phyloP scores from a whole-genome alignment of 2,329 filamentous ascomycete genomes.

The Aspergillaceae sp. region DNA sequence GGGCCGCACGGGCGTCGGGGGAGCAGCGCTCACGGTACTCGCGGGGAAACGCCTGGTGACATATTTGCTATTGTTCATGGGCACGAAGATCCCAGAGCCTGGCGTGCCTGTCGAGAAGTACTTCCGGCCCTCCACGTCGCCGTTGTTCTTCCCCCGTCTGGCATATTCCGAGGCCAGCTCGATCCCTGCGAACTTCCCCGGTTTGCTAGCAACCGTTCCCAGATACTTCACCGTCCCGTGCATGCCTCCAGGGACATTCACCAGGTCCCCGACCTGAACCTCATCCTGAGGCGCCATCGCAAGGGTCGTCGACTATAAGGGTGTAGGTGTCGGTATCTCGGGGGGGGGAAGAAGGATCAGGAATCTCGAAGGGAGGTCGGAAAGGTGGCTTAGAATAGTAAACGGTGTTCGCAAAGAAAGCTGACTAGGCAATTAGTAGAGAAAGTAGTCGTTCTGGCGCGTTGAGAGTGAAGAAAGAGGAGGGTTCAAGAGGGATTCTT shows the following conservation, averaged over 20 bases:
- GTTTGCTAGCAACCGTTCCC: constrained; percentile 78
- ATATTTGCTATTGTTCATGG: constrained; percentile 63
- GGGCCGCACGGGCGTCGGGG: constrained; percentile 58
- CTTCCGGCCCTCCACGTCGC: constrained; percentile 75
- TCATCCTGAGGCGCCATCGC: constrained; percentile 37
- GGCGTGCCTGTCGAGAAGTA: constrained; percentile 76
- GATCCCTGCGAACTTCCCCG: constrained; percentile 83
- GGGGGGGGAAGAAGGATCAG: constrained; percentile 1
- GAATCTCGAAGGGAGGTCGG: not conserved
- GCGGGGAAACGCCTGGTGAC: constrained; percentile 50
- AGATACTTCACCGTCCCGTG: constrained; percentile 81
- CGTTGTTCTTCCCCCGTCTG: constrained; percentile 81
- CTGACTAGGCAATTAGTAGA: too few relatives aligned
- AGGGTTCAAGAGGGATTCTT: not conserved
- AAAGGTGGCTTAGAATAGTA: not conserved
- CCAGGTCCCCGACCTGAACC: constrained; percentile 68
- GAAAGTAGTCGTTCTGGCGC: too few relatives aligned
- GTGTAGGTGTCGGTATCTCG: constrained; percentile 1
- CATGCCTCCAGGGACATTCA: constrained; percentile 93
- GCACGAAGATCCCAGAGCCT: constrained; percentile 88
- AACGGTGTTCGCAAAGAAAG: not conserved
- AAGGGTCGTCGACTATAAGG: not conserved
- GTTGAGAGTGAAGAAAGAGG: not conserved
- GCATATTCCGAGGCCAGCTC: constrained; percentile 78
- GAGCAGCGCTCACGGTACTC: constrained; percentile 44